Base-by-base conservation (phyloP, 2,329 filamentous ascomycete species). In the Fusarium redolens region DNA sequence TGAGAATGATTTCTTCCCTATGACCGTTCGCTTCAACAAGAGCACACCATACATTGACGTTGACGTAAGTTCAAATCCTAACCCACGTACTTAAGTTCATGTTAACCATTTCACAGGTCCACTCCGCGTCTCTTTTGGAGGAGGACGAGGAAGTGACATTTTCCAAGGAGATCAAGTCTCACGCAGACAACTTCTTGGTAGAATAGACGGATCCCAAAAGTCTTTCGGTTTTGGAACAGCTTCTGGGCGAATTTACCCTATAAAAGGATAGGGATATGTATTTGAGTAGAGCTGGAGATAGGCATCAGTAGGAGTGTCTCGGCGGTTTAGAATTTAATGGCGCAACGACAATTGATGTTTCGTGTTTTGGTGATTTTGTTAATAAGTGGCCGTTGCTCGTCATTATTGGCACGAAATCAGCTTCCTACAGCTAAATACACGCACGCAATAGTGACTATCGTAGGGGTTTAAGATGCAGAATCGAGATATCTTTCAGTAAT, bases 1-100 rank as follows among this genome's bases (percentile, higher is more conserved):
- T 75, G 96, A 98, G 80, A 92, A 94, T 63, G 95, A 98, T 77
- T 98, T 98, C 86, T 99, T 99, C 91, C 96, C 96, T 2, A 98
- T 99, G 95, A 92, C 90, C 60, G 91, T 98, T 68, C 89, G 91
- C 61, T 99, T 99, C 84, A 92, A 90, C 72, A 98, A 97, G 88
- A 89, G 90, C 45, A 90, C 88, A 65, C 96, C 96, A 33, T 97
- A 94, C 82, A 89, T 98, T 56, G 94, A 98, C 78, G 93, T 99
- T 72, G 95, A 98, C 85, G 96, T 98, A 87, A 92, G 92, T 89
- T 30, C 28, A 10, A 31, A 25, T 6, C 28, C 22, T 18, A 13
- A 18, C 20, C 7, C 7, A 10, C 20, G 17, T 12, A 22, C 30
- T 25, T 28, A 38, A 45, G 12, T 25, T 20, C 11, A 25, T 67